Percentiles rank a stretch among this genome's conserved stretches.
phyloP scores from a whole-genome alignment of 768 basidiomycete genomes.

The Termitomyces sp. region DNA sequence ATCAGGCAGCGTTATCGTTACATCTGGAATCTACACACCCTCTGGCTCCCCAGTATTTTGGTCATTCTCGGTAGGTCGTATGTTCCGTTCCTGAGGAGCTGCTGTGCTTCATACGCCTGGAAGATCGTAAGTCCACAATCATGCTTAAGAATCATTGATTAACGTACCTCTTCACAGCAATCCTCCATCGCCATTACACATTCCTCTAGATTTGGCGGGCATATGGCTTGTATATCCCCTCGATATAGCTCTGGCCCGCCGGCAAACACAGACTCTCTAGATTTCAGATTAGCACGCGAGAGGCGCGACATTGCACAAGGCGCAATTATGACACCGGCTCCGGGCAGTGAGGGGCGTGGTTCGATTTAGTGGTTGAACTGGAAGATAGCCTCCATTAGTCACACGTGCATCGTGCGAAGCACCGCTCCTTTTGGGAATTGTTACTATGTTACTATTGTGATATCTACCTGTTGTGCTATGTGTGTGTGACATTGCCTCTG shows the following conservation, averaged over 20 bases:
- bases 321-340: neutral
- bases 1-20: neutral
- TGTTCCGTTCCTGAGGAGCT: slow-evolving; percentile 66
- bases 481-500: too few species aligned
- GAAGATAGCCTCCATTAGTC: neutral
- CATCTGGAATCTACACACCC: slow-evolving; percentile 35
- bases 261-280: slow-evolving; percentile 69
- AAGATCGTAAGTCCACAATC: neutral
- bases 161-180: slow-evolving; percentile 70
- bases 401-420: slow-evolving; percentile 12
- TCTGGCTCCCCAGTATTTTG: slow-evolving; percentile 63
- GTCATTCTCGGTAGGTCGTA: slow-evolving; percentile 70
- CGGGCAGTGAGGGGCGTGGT: neutral
- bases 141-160: neutral
- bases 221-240: slow-evolving; percentile 59
- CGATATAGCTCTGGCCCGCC: slow-evolving; percentile 65
- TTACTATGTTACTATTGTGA: slow-evolving; percentile 73
- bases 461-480: too few species aligned
- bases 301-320: slow-evolving; percentile 41
- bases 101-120: slow-evolving; percentile 67
- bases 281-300: slow-evolving; percentile 50
- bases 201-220: slow-evolving; percentile 70
- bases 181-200: slow-evolving; percentile 79
- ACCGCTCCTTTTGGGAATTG: slow-evolving; percentile 40
- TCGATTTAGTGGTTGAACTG: too few species aligned